A percentile compares a stretch with the other conserved stretches of the same genome.
Conservation (phyloP, 2,329 filamentous ascomycete genomes). For the Coniella vitis region DNA sequence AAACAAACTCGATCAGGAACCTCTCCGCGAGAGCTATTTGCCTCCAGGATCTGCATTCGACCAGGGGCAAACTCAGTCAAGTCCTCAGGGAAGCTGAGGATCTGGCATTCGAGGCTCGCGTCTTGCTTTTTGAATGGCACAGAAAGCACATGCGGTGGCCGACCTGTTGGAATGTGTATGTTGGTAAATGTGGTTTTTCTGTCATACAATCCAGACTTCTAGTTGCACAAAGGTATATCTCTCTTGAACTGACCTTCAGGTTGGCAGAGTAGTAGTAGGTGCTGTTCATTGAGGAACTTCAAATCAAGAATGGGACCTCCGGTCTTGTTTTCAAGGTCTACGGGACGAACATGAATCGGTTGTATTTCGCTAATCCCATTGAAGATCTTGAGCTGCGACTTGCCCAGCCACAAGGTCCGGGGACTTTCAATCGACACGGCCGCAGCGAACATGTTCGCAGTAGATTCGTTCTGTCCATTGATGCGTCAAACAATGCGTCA, state of each 20-base stretch:
- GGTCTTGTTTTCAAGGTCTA: not conserved
- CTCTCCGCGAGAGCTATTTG: conserved; percentile 36
- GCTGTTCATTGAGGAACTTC: conserved; percentile 59
- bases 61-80: conserved; percentile 32
- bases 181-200: not conserved
- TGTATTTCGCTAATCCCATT: conserved; percentile 52
- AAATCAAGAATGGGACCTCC: conserved; percentile 48
- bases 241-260: conserved; percentile 26
- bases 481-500: not conserved
- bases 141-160: not conserved
- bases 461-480: conserved; percentile 13
- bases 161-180: not conserved
- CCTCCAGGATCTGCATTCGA: conserved; percentile 45
- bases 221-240: not conserved
- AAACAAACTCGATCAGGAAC: conserved; percentile 45
- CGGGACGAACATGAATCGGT: conserved; percentile 9
- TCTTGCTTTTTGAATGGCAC: not conserved
- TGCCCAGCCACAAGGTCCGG: conserved; percentile 36
- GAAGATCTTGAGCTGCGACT: conserved; percentile 41
- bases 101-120: not conserved
- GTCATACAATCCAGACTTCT: too few relatives aligned
- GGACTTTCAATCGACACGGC: conserved; percentile 31
- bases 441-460: conserved; percentile 33
- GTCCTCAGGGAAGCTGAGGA: conserved; percentile 18
- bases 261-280: conserved; percentile 52